Evolutionary conservation across 2,329 filamentous ascomycete species (phyloP), one percentile per base, ranked within the genome.

Genomic region (Scedosporium minutisporum): DNA sequence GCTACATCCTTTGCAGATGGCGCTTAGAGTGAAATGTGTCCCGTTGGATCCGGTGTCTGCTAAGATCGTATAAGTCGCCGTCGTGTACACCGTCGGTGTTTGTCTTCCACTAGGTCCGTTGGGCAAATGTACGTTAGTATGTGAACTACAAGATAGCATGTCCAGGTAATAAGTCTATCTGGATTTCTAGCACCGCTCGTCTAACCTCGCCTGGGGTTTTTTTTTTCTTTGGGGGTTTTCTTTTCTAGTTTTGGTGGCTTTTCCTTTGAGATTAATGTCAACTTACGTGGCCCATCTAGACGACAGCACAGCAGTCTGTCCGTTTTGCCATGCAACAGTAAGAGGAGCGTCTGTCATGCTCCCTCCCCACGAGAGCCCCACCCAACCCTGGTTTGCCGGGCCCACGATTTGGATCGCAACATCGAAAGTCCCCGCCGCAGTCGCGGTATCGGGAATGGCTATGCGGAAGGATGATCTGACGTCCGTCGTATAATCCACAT

Each of bases 11-110:
- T 71, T 69, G 68, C 74, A 75, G n/a, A 77, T 68, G n/a, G 71
- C 70, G n/a, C 69, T 76, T 61, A 76, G 64, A 3, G 71, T 72
- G 75, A 75, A 77, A 68, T 77, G 75, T 6, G 75, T 77, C 33
- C 66, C 69, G 64, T 78, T 77, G 64, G 70, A 66, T 0, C 64
- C 66, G 2, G 74, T 73, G 3, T 72, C 71, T 7, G 71, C 69
- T 18, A 76, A 70, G 4, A 72, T 64, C 6, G 70, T 72, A 66
- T 75, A 73, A 58, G 64, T 71, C 3, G 73, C 74, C 9, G 65
- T 67, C 4, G 70, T 65, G 58, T 75, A 76, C 1, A 70, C 48
- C 1, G 68, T 67, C 2, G 75, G 75, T 58, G 73, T 68, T 12
- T 70, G 67, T 62, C 75, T 72, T 16, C 62, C 68, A 12, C 70